phyloP scores from a whole-genome alignment of 805 yeast species.

The Priceomyces fermenticarens region DNA sequence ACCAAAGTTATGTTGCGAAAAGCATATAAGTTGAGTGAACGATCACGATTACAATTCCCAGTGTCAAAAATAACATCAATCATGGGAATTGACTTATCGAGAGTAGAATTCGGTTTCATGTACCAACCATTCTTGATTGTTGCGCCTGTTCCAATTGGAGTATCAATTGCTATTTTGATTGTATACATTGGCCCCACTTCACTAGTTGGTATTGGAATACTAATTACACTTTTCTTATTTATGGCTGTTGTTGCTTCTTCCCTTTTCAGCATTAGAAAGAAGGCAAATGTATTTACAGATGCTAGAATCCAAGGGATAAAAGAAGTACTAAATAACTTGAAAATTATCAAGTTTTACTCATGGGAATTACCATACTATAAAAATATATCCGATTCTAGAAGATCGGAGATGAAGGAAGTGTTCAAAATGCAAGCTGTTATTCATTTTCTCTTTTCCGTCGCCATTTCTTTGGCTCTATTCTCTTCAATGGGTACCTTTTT shows the following conservation, averaged over 20 bases:
- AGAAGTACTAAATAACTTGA: slow-evolving; percentile 72
- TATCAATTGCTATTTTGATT: slow-evolving; percentile 59
- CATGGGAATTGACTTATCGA: slow-evolving; percentile 71
- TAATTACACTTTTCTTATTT: slow-evolving; percentile 35
- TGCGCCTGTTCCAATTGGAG: slow-evolving; percentile 58
- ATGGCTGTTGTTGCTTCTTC: slow-evolving; percentile 45
- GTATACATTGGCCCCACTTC: slow-evolving; percentile 68
- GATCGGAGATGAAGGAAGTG: slow-evolving; percentile 54
- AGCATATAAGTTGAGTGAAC: slow-evolving; percentile 54
- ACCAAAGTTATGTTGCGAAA: slow-evolving; percentile 68
- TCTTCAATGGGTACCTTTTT: slow-evolving; percentile 57
- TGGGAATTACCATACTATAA: slow-evolving; percentile 78
- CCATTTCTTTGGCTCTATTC: slow-evolving; percentile 61
- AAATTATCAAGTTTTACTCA: slow-evolving; percentile 78
- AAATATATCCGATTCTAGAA: slow-evolving; percentile 52
- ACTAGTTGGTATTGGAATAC: slow-evolving; percentile 54
- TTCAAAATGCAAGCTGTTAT: slow-evolving; percentile 60
- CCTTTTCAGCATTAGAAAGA: slow-evolving; percentile 51
- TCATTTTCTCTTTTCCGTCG: slow-evolving; percentile 57
- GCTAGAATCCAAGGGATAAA: slow-evolving; percentile 65
- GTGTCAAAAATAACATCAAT: slow-evolving; percentile 66
- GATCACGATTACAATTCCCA: slow-evolving; percentile 56
- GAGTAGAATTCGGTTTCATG: slow-evolving; percentile 67
- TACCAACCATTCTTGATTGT: slow-evolving; percentile 58
- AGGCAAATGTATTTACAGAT: slow-evolving; percentile 63